phyloP scores from a whole-genome alignment of 2,329 filamentous ascomycete genomes.

The Penicillium corylophilum region DNA sequence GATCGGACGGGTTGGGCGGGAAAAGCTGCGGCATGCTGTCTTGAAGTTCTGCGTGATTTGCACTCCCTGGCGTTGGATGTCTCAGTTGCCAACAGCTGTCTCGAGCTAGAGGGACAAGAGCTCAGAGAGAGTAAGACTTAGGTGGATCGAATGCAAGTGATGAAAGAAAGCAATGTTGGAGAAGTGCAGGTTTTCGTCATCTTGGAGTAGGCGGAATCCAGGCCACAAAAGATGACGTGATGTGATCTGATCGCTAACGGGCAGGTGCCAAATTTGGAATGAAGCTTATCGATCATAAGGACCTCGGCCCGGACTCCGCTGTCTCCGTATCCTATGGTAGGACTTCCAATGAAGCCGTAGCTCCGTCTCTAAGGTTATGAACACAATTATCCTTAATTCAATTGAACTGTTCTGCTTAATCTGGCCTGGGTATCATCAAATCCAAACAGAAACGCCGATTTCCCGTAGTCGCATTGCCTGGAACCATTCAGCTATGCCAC shows the following conservation, averaged over 20 bases:
- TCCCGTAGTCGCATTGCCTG: background rate
- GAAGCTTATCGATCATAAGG: background rate
- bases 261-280: too few relatives aligned
- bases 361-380: background rate
- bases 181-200: background rate
- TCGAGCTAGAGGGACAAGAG: background rate
- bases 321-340: too few relatives aligned
- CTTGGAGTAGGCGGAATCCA: background rate
- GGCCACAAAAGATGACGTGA: background rate
- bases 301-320: background rate
- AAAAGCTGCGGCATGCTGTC: constrained; percentile 53
- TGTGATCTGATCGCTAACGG: background rate
- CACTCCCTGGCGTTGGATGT: constrained; percentile 13
- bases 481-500: constrained; percentile 60
- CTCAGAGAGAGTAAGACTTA: background rate
- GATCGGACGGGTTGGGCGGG: constrained; percentile 69
- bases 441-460: constrained; percentile 2
- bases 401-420: background rate
- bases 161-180: background rate
- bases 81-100: constrained; percentile 1
- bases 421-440: constrained; percentile 16
- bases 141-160: background rate
- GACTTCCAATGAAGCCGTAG: background rate
- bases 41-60: constrained; percentile 1
- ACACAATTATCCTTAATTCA: background rate